Percentiles rank a stretch among this genome's conserved stretches.
phyloP scores from a whole-genome alignment of 202 grass and related monocot species.

The Panicum virgatum region DNA sequence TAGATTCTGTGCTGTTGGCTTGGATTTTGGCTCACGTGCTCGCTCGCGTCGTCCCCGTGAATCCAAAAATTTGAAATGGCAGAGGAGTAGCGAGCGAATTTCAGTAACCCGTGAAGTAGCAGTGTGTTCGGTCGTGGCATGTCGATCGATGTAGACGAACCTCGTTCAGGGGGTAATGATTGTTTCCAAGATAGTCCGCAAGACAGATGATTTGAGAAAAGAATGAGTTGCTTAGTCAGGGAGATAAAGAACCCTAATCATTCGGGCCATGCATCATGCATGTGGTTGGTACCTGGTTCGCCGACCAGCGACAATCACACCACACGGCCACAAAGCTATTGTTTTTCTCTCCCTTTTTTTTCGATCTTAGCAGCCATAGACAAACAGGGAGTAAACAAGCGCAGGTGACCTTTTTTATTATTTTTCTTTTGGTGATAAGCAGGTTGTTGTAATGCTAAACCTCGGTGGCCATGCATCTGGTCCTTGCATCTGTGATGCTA shows the following conservation, averaged over 20 bases:
- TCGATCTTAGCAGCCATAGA: not conserved
- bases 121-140: not conserved
- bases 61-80: not conserved
- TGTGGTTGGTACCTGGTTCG: slow-evolving; percentile 18
- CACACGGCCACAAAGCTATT: not conserved
- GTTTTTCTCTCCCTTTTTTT: no score
- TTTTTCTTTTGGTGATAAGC: not conserved
- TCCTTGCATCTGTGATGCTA: no score
- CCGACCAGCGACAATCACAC: not conserved
- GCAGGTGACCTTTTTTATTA: not conserved
- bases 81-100: not conserved
- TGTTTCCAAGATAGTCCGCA: not conserved
- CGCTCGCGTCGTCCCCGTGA: not conserved
- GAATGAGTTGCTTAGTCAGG: not conserved
- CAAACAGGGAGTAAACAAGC: not conserved
- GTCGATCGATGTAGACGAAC: not conserved
- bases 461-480: not conserved
- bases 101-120: not conserved
- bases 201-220: not conserved
- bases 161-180: not conserved
- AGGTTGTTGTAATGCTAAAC: not conserved
- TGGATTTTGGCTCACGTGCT: not conserved
- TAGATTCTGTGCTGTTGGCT: not conserved
- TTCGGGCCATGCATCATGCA: not conserved
- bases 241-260: not conserved